These are phyloP conservation scores for Erysimum pusillum DNA, from an alignment of 441 rosid genomes.

Conservation along the genomic window DNA sequence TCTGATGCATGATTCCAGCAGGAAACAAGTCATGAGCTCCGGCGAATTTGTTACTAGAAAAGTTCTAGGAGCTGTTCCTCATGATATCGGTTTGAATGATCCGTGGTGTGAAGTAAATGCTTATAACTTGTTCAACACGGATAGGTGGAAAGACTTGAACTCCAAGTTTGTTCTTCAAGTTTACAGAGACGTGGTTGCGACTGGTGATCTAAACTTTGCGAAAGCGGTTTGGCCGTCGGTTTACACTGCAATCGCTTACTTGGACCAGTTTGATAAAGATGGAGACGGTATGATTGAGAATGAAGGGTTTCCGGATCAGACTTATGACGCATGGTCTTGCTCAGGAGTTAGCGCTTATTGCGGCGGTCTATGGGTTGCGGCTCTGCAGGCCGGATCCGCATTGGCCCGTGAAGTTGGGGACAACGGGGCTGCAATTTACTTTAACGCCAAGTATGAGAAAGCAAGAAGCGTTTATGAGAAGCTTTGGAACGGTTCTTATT, in stretches of 20 bases:
- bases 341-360: conserved; percentile 69
- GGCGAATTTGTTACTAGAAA: conserved; percentile 67
- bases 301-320: conserved; percentile 80
- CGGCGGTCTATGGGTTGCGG: conserved; percentile 82
- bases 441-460: conserved; percentile 65
- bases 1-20: conserved; percentile 68
- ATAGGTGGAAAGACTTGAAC: conserved; percentile 77
- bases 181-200: conserved; percentile 65
- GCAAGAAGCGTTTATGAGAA: conserved; percentile 60
- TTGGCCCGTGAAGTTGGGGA: conserved; percentile 66
- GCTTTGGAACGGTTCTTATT: conserved; percentile 76
- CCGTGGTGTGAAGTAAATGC: conserved; percentile 75
- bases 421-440: conserved; percentile 52
- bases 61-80: conserved; percentile 71
- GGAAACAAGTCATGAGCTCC: conserved; percentile 60
- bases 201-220: conserved; percentile 65
- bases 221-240: conserved; percentile 74
- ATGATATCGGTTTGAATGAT: conserved; percentile 69
- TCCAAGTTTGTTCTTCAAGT: conserved; percentile 78
- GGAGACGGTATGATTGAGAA: conserved; percentile 83
- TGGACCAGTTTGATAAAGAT: conserved; percentile 78
- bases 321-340: conserved; percentile 72
- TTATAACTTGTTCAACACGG: conserved; percentile 65
- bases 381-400: conserved; percentile 74
- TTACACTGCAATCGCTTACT: conserved; percentile 66